Base-by-base conservation (phyloP, 2,329 filamentous ascomycete genomes). In the Drechslerella coelobrocha region DNA sequence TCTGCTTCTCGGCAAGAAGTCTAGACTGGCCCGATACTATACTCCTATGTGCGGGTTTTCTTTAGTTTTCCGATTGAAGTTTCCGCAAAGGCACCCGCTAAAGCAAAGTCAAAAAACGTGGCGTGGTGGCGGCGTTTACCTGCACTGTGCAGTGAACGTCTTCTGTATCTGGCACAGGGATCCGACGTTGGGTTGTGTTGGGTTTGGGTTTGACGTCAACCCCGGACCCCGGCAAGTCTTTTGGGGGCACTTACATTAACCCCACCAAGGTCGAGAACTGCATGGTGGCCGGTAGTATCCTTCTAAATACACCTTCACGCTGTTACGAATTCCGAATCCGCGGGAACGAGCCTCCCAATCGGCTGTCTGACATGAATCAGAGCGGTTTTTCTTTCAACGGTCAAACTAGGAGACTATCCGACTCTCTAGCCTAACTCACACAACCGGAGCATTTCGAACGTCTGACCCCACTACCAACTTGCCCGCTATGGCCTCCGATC, bases 401-500 rank as follows among this genome's bases (percentile, higher is more conserved):
- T 3, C 19, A 45, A 45, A 45, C 4, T 10, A 45, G 29, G 12
- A 31, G 6, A 12, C 17, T 17, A 21, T 45, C 41, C 14, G 21
- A 45, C 41, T 6, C 17, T 45, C 41, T 4, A 45, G 41, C 4
- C 3, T 21, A 45, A 45, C 19, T 21, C 19, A 45, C 41, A 21
- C 14, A 19, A 19, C 41, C 41, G 10, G 17, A 23, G 8, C 19
- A 19, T 5, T 21, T 10, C 41, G 21, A 17, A 23, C 37, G n/a
- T 14, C n/a, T 14, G 17, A 23, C 31, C 19, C 26, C 10, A 14
- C 51, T 34, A 39, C 43, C 37, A 48, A 41, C 60, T 43, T 34
- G 19, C 45, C 60, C 59, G 48, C 59, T 23, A 71, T 71, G 66
- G 29, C 66, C 31, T 71, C 66, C 52, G 66, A 71, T 23, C 55